These are phyloP conservation scores for Quercus variabilis DNA, from an alignment of 306 rosid species.

Conservation along the genomic window DNA sequence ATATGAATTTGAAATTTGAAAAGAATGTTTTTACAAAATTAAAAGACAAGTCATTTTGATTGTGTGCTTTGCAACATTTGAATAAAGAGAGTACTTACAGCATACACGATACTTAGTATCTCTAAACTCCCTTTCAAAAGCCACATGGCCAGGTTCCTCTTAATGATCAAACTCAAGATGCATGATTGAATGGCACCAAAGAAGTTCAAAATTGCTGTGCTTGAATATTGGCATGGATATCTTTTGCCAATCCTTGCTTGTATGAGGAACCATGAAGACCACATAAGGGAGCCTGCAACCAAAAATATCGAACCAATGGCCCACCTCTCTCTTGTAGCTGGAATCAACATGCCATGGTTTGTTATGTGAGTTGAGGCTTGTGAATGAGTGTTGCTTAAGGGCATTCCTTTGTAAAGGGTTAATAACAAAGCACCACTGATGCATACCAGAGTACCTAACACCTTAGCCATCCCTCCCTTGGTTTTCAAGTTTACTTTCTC, in stretches of 20 bases:
- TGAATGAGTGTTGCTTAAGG: slow-evolving; percentile 36
- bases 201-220: slow-evolving; percentile 72
- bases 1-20: no score
- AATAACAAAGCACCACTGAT: slow-evolving; percentile 60
- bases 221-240: slow-evolving; percentile 72
- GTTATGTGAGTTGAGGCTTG: neutral
- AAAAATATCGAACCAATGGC: slow-evolving; percentile 53
- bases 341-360: neutral
- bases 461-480: slow-evolving; percentile 66
- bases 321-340: slow-evolving; percentile 46
- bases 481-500: slow-evolving; percentile 65
- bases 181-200: slow-evolving; percentile 72
- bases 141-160: slow-evolving; percentile 47
- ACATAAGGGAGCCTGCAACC: slow-evolving; percentile 53
- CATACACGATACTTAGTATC: slow-evolving; percentile 48
- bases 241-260: slow-evolving; percentile 64
- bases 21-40: no score
- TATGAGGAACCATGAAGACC: slow-evolving; percentile 93
- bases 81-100: slow-evolving; percentile 50
- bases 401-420: slow-evolving; percentile 66
- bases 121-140: slow-evolving; percentile 57
- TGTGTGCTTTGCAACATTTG: neutral
- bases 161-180: slow-evolving; percentile 45
- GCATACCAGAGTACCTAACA: slow-evolving; percentile 53
- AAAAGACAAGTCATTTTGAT: no score